These are phyloP conservation scores for Tulasnella sp. DNA, from an alignment of 768 basidiomycete genomes.

Conservation along the genomic window DNA sequence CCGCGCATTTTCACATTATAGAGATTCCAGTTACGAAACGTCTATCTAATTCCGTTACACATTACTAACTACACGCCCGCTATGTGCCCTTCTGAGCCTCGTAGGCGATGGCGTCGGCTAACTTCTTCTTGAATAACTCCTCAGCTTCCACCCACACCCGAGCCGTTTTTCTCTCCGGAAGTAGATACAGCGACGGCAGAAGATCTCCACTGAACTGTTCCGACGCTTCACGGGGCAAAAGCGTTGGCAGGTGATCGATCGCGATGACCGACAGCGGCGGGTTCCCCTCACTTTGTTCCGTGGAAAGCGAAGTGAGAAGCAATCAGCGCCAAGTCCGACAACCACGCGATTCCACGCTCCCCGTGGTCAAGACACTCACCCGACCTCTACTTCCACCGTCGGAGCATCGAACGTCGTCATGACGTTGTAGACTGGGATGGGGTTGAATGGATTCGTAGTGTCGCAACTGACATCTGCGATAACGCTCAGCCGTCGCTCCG, in stretches of 20 bases:
- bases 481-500: constrained; percentile 53
- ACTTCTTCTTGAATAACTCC: constrained; percentile 61
- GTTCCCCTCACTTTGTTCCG: constrained; percentile 40
- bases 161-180: constrained; percentile 52
- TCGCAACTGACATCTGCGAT: constrained; percentile 99
- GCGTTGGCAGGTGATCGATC: constrained; percentile 92
- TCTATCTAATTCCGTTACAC: not conserved
- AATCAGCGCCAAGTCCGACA: constrained; percentile 1
- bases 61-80: not conserved
- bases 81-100: not conserved
- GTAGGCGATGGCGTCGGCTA: constrained; percentile 35
- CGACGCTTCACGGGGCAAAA: constrained; percentile 90
- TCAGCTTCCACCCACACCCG: constrained; percentile 86
- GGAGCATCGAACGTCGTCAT: constrained; percentile 92
- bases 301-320: constrained; percentile 2
- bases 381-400: constrained; percentile 75
- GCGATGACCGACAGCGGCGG: constrained; percentile 77
- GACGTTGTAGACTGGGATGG: constrained; percentile 86
- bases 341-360: not conserved
- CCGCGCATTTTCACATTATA: not conserved
- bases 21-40: not conserved
- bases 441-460: constrained; percentile 97
- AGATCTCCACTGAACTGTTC: constrained; percentile 91
- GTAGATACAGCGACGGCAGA: constrained; percentile 67
- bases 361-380: constrained; percentile 36